Evolutionary conservation across 129 eudicot species (phyloP), one percentile per base, ranked within the genome.

Genomic region (Artemisia argyi): DNA sequence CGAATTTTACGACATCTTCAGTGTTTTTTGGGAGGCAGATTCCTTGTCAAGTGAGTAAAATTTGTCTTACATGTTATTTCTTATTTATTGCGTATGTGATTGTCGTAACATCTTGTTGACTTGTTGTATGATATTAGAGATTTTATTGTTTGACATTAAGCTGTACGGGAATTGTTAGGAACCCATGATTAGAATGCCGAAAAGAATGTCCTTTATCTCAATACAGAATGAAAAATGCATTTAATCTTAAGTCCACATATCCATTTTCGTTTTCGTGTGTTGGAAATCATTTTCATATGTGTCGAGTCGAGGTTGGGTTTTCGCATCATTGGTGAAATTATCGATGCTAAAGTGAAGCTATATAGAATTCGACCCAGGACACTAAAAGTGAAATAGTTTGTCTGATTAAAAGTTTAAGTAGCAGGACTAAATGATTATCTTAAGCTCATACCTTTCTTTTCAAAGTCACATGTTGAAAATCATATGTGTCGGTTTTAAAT

Each of bases 41-140:
- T 80, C 96, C 97, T 39, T 74, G 97, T 79, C 89, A 93, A 97
- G 98, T 93, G 11, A 30, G 59, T 16, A 22, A 73, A 56, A 59
- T 49, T 65, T 55, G 42, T 53, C 26, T 39, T 63, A 71, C 67
- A 30, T 76, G 26, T 16, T 60, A 17, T 73, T 69, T 30, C 65
- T 55, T n/a, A 68, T 19, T 47, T 19, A 48, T 50, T 11, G n/a
- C 9, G n/a, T 66, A 16, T 44, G 50, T 42, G 30, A 56, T 66
- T 50, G 44, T 51, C 50, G 4, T 62, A 63, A 32, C 10, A n/a
- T 16, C 11, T 56, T 30, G 46, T 53, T 74, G 22, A 6, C 11
- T 56, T 30, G 46, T 53, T 74, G 22, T 73, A 18, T 62, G 44
- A 17, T 53, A 44, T 54, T 47, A 15, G 13, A 66, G 66, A 56